Conservation (phyloP, 2,329 filamentous ascomycete genomes). For the Stagonosporopsis vannaccii region DNA sequence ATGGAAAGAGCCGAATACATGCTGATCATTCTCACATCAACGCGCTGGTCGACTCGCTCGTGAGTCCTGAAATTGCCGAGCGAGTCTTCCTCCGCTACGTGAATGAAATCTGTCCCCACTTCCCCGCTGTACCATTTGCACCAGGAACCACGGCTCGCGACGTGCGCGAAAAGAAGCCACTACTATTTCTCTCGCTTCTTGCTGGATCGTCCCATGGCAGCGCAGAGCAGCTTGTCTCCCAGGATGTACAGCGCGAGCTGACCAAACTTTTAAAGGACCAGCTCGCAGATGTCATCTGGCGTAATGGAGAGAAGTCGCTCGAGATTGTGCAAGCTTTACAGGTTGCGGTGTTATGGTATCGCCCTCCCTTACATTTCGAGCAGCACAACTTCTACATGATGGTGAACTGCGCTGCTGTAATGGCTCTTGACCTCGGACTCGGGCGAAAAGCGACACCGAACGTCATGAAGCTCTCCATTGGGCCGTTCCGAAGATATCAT, state of each 20-base stretch:
- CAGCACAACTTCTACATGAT: constrained; percentile 91
- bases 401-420: constrained; percentile 79
- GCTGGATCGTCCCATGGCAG: constrained; percentile 60
- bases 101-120: constrained; percentile 60
- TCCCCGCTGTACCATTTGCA: constrained; percentile 66
- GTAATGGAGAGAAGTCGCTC: constrained; percentile 79
- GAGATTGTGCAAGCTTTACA: constrained; percentile 83
- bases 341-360: constrained; percentile 82
- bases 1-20: constrained; percentile 36
- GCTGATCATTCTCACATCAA: constrained; percentile 50
- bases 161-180: constrained; percentile 64
- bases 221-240: constrained; percentile 52
- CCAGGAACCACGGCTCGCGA: constrained; percentile 61
- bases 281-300: constrained; percentile 76
- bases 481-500: constrained; percentile 44
- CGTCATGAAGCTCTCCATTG: constrained; percentile 45
- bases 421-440: constrained; percentile 84
- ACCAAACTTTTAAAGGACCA: constrained; percentile 74
- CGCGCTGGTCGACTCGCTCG: constrained; percentile 53
- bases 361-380: constrained; percentile 81
- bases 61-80: constrained; percentile 61
- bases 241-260: constrained; percentile 67
- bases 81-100: constrained; percentile 65
- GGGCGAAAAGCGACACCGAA: constrained; percentile 63
- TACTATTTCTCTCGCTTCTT: constrained; percentile 66